Percentiles rank a stretch among this genome's conserved stretches.
Conservation (phyloP, 768 basidiomycete genomes). For the Dentipellis sp. region DNA sequence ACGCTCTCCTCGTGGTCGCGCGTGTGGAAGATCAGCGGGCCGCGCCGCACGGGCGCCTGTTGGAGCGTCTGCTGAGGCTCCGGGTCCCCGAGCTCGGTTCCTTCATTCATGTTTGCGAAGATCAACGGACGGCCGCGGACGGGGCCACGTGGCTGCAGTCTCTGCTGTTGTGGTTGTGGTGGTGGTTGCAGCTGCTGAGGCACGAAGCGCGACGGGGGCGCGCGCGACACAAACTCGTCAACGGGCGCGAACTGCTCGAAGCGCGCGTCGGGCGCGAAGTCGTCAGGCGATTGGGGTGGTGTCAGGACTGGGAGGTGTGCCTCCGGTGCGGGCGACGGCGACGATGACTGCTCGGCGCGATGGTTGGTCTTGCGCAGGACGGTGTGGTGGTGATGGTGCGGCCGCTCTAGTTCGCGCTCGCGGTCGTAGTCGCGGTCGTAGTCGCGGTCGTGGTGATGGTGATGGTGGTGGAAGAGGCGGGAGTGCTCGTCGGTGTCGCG, state of each 20-base stretch:
- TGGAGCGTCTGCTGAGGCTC: neutral
- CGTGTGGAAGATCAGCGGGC: neutral
- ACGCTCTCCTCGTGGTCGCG: neutral
- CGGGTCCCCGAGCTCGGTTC: conserved; percentile 7
- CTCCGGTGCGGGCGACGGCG: neutral
- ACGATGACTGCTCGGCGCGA: neutral
- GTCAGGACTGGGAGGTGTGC: neutral
- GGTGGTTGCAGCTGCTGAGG: neutral
- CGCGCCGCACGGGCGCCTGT: neutral
- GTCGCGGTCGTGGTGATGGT: no score
- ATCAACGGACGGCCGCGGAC: conserved; percentile 49
- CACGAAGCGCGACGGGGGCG: neutral
- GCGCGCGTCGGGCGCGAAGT: neutral
- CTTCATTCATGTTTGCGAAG: conserved; percentile 40
- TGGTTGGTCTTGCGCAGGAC: neutral
- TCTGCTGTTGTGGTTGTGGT: neutral
- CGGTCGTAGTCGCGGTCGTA: no score
- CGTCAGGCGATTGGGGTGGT: neutral
- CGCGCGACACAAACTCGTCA: neutral
- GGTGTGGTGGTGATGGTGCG: neutral
- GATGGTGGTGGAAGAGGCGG: neutral
- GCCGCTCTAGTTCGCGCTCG: no score
- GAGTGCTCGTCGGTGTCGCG: neutral
- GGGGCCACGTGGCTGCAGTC: conserved; percentile 5
- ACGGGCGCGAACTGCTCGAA: neutral